Percentiles rank a stretch among this genome's conserved stretches.
These are phyloP conservation scores for Magnaporthiopsis incrustans DNA, from an alignment of 2,329 filamentous ascomycete genomes.

Conservation along the genomic window DNA sequence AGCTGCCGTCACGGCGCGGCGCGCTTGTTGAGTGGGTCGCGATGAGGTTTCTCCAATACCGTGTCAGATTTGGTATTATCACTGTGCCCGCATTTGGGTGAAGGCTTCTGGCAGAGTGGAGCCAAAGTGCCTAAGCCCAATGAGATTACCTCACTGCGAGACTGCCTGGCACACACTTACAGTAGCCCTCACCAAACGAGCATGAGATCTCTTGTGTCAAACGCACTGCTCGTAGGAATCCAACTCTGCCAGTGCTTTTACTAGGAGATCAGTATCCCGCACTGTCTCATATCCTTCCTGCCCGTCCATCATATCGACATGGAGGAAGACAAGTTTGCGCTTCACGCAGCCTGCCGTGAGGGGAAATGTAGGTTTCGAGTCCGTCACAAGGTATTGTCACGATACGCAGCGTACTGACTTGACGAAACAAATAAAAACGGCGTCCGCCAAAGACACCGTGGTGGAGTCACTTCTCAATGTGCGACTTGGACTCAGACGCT, in stretches of 20 bases:
- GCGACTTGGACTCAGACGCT: constrained; percentile 16
- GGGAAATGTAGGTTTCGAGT: constrained; percentile 60
- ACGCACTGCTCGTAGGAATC: too few species aligned
- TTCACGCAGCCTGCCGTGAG: constrained; percentile 81
- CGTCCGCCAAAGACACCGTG: constrained; percentile 43
- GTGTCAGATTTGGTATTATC: not conserved
- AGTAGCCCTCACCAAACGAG: not conserved
- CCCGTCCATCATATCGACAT: constrained; percentile 11
- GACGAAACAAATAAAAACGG: not conserved
- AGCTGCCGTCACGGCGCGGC: not conserved
- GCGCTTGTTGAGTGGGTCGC: not conserved
- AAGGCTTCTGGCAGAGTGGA: too few species aligned
- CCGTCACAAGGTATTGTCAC: not conserved
- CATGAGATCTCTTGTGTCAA: too few species aligned
- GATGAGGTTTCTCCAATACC: not conserved
- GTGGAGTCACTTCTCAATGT: constrained; percentile 71
- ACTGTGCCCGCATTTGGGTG: not conserved
- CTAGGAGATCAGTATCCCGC: too few species aligned
- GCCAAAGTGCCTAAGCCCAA: too few species aligned
- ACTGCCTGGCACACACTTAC: not conserved
- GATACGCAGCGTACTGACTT: not conserved
- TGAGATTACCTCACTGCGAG: too few species aligned
- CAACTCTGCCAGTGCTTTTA: too few species aligned
- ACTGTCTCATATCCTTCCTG: too few species aligned
- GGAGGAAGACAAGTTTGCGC: constrained; percentile 58